A percentile compares a stretch with the other conserved stretches of the same genome.
Evolutionary conservation across 352 stramenopile species (phyloP).

Genomic region (Globisporangium mamillatum): DNA sequence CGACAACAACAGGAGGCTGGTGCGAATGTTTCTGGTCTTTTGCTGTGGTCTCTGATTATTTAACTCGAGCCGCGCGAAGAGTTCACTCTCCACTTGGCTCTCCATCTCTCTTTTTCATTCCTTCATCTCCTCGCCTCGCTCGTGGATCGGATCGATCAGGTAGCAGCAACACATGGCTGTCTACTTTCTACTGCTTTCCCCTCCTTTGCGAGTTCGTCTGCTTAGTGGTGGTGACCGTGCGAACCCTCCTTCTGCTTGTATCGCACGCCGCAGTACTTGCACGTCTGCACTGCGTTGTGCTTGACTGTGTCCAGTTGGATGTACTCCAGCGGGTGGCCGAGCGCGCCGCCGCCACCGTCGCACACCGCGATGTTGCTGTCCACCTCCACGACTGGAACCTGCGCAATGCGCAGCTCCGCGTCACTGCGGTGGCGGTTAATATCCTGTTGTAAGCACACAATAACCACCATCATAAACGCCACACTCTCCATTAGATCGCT

Average conservation of each 20-base stretch:
- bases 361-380: constrained; percentile 91
- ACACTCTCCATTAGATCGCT: background rate
- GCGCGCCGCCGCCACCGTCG: constrained; percentile 93
- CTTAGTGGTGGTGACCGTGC: constrained; percentile 55
- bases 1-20: background rate
- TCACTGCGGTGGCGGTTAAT: constrained; percentile 87
- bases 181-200: background rate
- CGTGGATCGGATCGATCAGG: background rate
- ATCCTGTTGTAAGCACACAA: constrained; percentile 35
- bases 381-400: constrained; percentile 91
- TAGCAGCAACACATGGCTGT: background rate
- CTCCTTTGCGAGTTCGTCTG: background rate
- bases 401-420: constrained; percentile 84
- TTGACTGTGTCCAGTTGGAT: constrained; percentile 89
- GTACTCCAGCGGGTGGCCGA: constrained; percentile 97
- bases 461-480: background rate
- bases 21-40: background rate
- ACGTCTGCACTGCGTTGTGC: constrained; percentile 68
- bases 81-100: background rate
- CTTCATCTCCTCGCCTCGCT: background rate
- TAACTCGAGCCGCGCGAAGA: background rate
- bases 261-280: constrained; percentile 93
- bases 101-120: background rate
- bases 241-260: constrained; percentile 85
- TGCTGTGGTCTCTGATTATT: background rate